Base-by-base conservation (phyloP, 192 early-diverging fungal genomes). In the Mortierella alpina region DNA sequence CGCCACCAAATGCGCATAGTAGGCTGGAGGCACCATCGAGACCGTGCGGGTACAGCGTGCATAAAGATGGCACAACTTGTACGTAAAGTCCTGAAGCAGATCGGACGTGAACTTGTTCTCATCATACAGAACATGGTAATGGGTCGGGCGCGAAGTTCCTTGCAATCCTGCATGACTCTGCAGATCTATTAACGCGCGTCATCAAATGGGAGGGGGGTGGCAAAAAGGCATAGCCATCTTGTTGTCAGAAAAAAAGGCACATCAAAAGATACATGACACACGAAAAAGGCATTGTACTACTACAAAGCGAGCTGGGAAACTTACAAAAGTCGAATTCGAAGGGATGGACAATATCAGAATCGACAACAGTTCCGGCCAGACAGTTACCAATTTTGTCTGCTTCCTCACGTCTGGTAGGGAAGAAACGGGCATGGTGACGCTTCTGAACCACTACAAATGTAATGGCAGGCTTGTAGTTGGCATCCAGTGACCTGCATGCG, bases 1-100 rank as follows among this genome's bases (percentile, higher is more conserved):
- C 13, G 94, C 94, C 5, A 97, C 92, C 18, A 97, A 82, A 83
- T 98, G 93, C 7, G 97, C 96, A 73, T 98, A 97, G 86, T 98
- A 99, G 1, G 92, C 96, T 0, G 97, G 95, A 7, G 96, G 95
- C 0, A 91, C 83, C 63, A 99, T 83, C 7, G 93, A 95, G 2
- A 99, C 97, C 0, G 92, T 89, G n/a, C 96, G 88, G 0, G 96
- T 98, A 49, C 93, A 94, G 46, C 96, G 90, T 23, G 93, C 94
- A 78, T 96, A 98, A n/a, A 96, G 82, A 70, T 96, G 97, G 81
- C 97, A 98, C 44, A 98, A 84, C 20, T 92, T 86, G 83, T 96
- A 98, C 0, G 97, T 96, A 4, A 99, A 86, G 48, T 93, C 88
- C 75, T 98, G 95, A 17, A 99, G 77, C 17, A 86, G 78, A 68